Conservation (phyloP, 1,139 yeast species). For the Geotrichum siamense region DNA sequence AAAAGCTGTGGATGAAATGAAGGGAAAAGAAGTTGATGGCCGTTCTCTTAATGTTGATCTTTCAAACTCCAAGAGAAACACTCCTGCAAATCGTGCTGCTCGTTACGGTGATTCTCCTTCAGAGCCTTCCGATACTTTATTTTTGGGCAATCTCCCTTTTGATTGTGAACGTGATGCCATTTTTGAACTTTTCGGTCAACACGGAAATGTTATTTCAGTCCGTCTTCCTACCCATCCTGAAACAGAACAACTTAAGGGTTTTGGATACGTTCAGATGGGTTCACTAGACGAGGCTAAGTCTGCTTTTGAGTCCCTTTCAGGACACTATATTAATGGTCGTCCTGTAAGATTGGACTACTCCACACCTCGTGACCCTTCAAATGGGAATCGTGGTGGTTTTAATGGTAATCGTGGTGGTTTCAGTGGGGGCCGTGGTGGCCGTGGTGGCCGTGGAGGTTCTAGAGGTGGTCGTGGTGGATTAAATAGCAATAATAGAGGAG, state of each 20-base stretch:
- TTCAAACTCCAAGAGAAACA: slow-evolving; percentile 57
- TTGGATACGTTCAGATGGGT: slow-evolving; percentile 91
- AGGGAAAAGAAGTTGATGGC: slow-evolving; percentile 94
- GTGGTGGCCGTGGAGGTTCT: slow-evolving; percentile 7
- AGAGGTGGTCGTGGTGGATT: slow-evolving; percentile 23
- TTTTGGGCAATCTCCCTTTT: slow-evolving; percentile 93
- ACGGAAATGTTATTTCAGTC: slow-evolving; percentile 78
- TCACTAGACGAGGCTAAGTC: slow-evolving; percentile 83
- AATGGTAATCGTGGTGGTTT: slow-evolving; percentile 34
- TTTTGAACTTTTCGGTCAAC: slow-evolving; percentile 61
- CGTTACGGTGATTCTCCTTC: slow-evolving; percentile 15
- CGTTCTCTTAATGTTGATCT: slow-evolving; percentile 91
- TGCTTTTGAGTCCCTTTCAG: slow-evolving; percentile 82
- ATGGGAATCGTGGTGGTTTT: slow-evolving; percentile 30
- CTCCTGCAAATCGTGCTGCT: slow-evolving; percentile 15
- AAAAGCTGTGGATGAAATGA: slow-evolving; percentile 78
- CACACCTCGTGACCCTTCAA: slow-evolving; percentile 66
- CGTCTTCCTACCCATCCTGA: slow-evolving; percentile 98
- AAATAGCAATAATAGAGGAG: slow-evolving; percentile 38
- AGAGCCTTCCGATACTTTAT: slow-evolving; percentile 72
- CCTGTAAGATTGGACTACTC: slow-evolving; percentile 92
- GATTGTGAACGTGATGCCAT: slow-evolving; percentile 74
- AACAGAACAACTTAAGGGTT: slow-evolving; percentile 97
- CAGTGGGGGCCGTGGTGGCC: slow-evolving; percentile 26
- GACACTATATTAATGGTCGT: slow-evolving; percentile 85